Evolutionary conservation across 2,329 filamentous ascomycete genomes (phyloP), one percentile per base, ranked within the genome.

Genomic region (Colletotrichum tofieldiae): DNA sequence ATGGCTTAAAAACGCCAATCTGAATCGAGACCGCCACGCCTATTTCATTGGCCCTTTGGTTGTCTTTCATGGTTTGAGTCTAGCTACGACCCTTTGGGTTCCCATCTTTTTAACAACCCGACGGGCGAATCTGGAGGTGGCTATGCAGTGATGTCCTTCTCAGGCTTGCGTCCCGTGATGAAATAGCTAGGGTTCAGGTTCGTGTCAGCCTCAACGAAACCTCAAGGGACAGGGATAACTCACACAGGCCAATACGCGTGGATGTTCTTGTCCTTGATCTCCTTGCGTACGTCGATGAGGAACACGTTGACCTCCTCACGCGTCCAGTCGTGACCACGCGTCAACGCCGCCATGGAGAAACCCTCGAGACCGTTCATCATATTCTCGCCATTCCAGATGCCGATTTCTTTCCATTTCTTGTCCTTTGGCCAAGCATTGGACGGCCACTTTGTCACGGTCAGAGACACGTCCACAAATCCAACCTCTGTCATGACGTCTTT

Each of bases 191-290:
- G 3, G 18, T 54, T 54, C 5, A 5, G 51, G 12, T 20, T 32
- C 1, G 12, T 9, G 29, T 62, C n/a, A 62, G 45, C n/a, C 6
- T 3, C 6, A 3, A 2, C 18, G 16, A 16, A 56, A 14, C 5
- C 12, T 7, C 5, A 59, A 5, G 23, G 12, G 43, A 5, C 5
- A 12, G 16, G 9, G 5, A 39, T 5, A 16, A 76, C 81, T 79
- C 74, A 84, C 80, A 83, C 77, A 1, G 81, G 80, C 79, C 82
- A 84, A 72, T 81, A 84, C 0, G 78, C 78, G 49, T 84, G 84
- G 2, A 82, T 77, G 0, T 65, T 65, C 37, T 72, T 77, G 65
- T 82, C 78, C 73, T 76, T 77, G 73, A 82, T 63, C 47, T 81
- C 80, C 56, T 77, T 79, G 35, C 79, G 77, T 11, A 83, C 81